Base-by-base conservation (phyloP, 768 basidiomycete genomes). In the Tylopilus sp. region DNA sequence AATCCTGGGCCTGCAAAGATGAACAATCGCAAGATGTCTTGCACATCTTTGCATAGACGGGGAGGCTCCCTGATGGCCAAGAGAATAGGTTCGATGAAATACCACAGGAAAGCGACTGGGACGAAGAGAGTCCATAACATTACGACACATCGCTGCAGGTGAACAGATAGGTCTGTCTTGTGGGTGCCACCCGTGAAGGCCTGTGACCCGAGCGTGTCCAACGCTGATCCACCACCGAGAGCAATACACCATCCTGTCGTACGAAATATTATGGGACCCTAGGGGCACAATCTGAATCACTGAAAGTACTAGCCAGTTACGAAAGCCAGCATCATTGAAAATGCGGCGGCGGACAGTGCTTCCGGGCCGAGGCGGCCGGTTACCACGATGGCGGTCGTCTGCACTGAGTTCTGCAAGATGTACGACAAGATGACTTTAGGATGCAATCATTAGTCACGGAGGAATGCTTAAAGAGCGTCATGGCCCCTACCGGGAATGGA, bases 121-220 rank as follows among this genome's bases (percentile, higher is more conserved):
- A 89, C 61, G 50, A 87, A 75, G 24, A 89, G 71, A 1, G 79
- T 53, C 78, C 84, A 87, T 17, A 90, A 72, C 12, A 89, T 64
- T 22, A 86, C 40, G 45, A 88, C 64, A 58, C 86, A 87, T 58
- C 89, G 76, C 65, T 89, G 87, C 30, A 89, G 74, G 59, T 89
- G 84, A 19, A 89, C 63, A 4, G 86, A 86, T 10, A 91, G 74
- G 60, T 86, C 86, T 8, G 84, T 80, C n/a, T 76, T 74, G 45
- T 65, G 74, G 52, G 60, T 71, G 30, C 83, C 79, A 24, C 84
- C 85, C 13, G 86, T 89, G 69, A 84, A 91, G 2, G 88, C 80
- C 61, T 87, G 85, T 1, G 88, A 89, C 36, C 87, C 87, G 50
- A 89, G 74, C 0, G 89, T 90, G 64, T 89, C 87, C 31, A 89